Evolutionary conservation across 768 basidiomycete genomes (phyloP), one percentile per base, ranked within the genome.

Genomic region (Neoboletus subvelutipes): DNA sequence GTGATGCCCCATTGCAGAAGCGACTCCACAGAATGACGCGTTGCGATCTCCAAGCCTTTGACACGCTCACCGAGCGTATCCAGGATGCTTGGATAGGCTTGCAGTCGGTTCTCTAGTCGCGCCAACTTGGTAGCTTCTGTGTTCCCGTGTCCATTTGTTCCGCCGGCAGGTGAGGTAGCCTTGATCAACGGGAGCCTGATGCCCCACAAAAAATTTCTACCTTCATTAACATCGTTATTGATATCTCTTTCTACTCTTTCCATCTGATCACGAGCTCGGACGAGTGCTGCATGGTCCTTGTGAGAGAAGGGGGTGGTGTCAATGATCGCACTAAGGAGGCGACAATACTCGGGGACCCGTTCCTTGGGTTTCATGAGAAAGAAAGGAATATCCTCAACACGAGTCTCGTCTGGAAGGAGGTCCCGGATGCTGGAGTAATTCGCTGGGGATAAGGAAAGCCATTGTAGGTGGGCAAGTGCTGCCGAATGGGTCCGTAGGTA

Each of bases 361-460:
- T 97, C 93, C n/a, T 96, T 90, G 20, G 95, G 95, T 72, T 95
- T 96, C 72, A 97, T 94, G 56, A 98, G 85, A 34, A 97, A 80
- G 0, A 90, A 92, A 8, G 90, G 78, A 37, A 98, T 82, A 68
- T 97, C 94, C 85, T 90, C 92, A 4, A 91, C 87, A 65, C 89
- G 85, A 1, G 89, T 87, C 15, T 87, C 79, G 20, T 37, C 36
- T 1, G 81, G 79, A 2, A 87, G 29, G 24, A 15, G 11, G 52
- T 9, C 37, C 24, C 8, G 80, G 24, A 87, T 87, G 40, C 82
- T 80, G 18, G 78, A 66, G 48, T 87, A 78, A 71, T 92, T 92
- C 1, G 83, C 80, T 7, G 22, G 68, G 42, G 47, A 78, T 68
- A 58, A 48, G 5, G 64, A 57, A 29, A 84, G 75, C 28, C 63